A percentile compares a stretch with the other conserved stretches of the same genome.
Evolutionary conservation across 2,329 filamentous ascomycete species (phyloP).

Genomic region (Botryotinia convoluta): DNA sequence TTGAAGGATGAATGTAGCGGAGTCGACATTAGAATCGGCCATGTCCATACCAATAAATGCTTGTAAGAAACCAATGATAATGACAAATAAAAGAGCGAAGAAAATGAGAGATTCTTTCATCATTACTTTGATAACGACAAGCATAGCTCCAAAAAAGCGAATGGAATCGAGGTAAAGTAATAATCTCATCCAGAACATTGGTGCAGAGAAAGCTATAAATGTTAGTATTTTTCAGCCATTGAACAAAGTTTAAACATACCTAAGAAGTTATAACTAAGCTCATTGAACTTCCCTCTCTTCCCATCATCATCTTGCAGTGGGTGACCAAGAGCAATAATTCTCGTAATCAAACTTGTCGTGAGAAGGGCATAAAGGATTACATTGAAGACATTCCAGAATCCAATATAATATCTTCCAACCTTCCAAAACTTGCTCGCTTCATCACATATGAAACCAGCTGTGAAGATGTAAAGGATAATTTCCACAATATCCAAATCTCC

Average conservation of each 20-base stretch:
- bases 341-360: conserved; percentile 72
- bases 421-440: conserved; percentile 90
- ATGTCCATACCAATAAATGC: conserved; percentile 91
- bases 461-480: conserved; percentile 84
- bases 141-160: conserved; percentile 96
- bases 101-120: conserved; percentile 95
- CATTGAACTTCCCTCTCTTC: conserved; percentile 64
- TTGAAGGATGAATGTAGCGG: conserved; percentile 72
- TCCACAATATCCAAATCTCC: conserved; percentile 86
- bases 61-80: conserved; percentile 85
- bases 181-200: conserved; percentile 95
- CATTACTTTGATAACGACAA: conserved; percentile 93
- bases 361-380: conserved; percentile 76
- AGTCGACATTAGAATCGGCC: conserved; percentile 66
- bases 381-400: conserved; percentile 98
- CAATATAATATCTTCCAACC: conserved; percentile 83
- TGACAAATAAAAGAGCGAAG: conserved; percentile 82
- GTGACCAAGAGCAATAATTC: conserved; percentile 74
- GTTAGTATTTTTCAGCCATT: conserved; percentile 21
- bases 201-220: conserved; percentile 71
- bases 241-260: conserved; percentile 24
- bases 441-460: conserved; percentile 84
- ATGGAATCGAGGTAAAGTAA: conserved; percentile 90
- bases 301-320: conserved; percentile 44
- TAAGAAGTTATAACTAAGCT: conserved; percentile 87